phyloP scores from a whole-genome alignment of 208 protist species.

The Leptomonas seymouri region DNA sequence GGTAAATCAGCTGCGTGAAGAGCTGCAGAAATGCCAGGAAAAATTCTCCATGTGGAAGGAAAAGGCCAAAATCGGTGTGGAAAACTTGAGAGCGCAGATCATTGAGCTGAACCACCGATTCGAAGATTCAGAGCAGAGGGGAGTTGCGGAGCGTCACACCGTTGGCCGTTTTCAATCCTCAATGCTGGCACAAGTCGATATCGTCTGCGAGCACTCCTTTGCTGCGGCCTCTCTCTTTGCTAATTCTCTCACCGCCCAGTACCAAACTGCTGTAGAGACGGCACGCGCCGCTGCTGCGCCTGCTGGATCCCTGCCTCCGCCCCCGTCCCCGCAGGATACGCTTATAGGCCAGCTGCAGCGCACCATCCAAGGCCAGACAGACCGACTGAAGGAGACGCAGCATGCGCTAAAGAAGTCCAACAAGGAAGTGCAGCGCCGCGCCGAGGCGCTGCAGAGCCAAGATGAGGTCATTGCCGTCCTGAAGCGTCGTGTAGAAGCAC shows the following conservation, averaged over 20 bases:
- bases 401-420: constrained; percentile 24
- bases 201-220: constrained; percentile 4
- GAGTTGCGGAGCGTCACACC: neutral
- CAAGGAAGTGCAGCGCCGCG: constrained; percentile 42
- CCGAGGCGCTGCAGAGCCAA: constrained; percentile 37
- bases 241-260: neutral
- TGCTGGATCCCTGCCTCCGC: neutral
- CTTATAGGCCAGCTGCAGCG: constrained; percentile 12
- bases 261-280: neutral
- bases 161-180: neutral
- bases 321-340: neutral
- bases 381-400: constrained; percentile 50
- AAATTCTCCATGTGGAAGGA: constrained; percentile 78
- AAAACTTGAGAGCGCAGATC: constrained; percentile 70
- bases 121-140: constrained; percentile 22
- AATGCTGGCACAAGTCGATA: constrained; percentile 2
- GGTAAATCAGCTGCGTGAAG: constrained; percentile 41
- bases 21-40: constrained; percentile 54
- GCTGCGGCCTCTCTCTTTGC: constrained; percentile 22
- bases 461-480: constrained; percentile 47
- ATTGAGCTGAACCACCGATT: constrained; percentile 52
- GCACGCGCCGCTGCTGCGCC: neutral
- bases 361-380: constrained; percentile 33
- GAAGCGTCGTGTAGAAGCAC: constrained; percentile 45
- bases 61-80: constrained; percentile 73